These are phyloP conservation scores for Fusarium sp. DNA, from an alignment of 2,329 filamentous ascomycete species.

Conservation along the genomic window DNA sequence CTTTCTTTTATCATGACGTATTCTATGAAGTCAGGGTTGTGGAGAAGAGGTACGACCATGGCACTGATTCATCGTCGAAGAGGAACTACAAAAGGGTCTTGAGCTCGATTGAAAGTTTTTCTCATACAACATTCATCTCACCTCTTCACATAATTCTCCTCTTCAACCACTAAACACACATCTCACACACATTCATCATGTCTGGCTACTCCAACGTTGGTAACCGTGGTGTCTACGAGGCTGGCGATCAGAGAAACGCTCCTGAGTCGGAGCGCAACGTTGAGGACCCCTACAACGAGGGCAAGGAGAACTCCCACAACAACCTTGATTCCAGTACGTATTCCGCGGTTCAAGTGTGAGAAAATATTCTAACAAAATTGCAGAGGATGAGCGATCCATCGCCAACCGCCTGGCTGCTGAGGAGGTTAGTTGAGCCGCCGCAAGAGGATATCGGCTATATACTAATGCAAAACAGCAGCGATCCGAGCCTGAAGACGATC, in stretches of 20 bases:
- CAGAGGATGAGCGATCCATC: conserved; percentile 76
- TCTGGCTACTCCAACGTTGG: conserved; percentile 71
- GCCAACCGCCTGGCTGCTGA: conserved; percentile 76
- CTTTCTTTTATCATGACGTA: conserved; percentile 41
- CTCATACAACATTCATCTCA: background rate
- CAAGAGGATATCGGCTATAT: background rate
- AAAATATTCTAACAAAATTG: conserved; percentile 44
- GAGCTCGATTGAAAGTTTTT: background rate
- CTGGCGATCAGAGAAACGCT: conserved; percentile 76
- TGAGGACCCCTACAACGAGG: conserved; percentile 74
- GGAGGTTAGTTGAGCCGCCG: conserved; percentile 54
- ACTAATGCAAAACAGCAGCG: conserved; percentile 32
- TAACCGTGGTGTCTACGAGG: conserved; percentile 73
- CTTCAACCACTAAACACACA: background rate
- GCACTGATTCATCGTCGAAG: conserved; percentile 24
- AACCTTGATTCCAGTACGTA: conserved; percentile 75
- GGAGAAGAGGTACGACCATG: conserved; percentile 30
- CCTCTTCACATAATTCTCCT: background rate
- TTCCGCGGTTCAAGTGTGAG: conserved; percentile 39
- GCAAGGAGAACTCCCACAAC: conserved; percentile 73
- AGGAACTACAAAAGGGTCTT: conserved; percentile 35
- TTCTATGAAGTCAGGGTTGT: conserved; percentile 43
- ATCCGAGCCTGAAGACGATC: conserved; percentile 57
- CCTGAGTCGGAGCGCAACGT: conserved; percentile 61
- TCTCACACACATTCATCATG: conserved; percentile 40